A percentile compares a stretch with the other conserved stretches of the same genome.
Conservation (phyloP, 352 stramenopile species). For the Pythium periplocum region DNA sequence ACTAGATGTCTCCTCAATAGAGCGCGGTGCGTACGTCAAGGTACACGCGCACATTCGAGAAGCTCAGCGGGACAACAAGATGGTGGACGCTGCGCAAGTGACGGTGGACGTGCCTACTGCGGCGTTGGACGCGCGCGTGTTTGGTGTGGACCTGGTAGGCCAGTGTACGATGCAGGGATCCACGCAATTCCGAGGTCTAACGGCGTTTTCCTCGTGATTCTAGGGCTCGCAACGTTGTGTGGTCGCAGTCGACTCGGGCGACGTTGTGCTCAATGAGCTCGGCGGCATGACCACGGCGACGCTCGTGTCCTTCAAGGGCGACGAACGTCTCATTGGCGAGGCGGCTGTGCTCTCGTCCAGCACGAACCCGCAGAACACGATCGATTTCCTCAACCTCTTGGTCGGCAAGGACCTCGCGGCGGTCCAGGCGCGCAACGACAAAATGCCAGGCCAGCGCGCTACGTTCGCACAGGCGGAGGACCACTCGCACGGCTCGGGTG, state of each 20-base stretch:
- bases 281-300: conserved; percentile 83
- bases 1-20: not conserved
- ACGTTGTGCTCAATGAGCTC: conserved; percentile 87
- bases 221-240: conserved; percentile 79
- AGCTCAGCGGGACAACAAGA: not conserved
- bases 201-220: conserved; percentile 3
- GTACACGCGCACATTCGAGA: conserved; percentile 10
- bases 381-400: conserved; percentile 62
- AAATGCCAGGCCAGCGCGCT: conserved; percentile 44
- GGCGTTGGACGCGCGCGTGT: conserved; percentile 27
- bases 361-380: conserved; percentile 81
- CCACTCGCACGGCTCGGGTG: conserved; percentile 7
- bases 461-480: conserved; percentile 30
- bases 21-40: not conserved
- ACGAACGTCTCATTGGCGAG: conserved; percentile 82
- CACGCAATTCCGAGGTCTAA: conserved; percentile 1
- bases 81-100: conserved; percentile 12
- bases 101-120: conserved; percentile 10
- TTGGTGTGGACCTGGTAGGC: conserved; percentile 78
- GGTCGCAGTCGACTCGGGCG: conserved; percentile 55
- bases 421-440: conserved; percentile 34
- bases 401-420: conserved; percentile 46
- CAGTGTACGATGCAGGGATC: not conserved
- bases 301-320: conserved; percentile 84
- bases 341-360: conserved; percentile 77